Evolutionary conservation across 1,139 yeast genomes (phyloP), one percentile per base, ranked within the genome.

Genomic region (Arxiozyma slooffiae): DNA sequence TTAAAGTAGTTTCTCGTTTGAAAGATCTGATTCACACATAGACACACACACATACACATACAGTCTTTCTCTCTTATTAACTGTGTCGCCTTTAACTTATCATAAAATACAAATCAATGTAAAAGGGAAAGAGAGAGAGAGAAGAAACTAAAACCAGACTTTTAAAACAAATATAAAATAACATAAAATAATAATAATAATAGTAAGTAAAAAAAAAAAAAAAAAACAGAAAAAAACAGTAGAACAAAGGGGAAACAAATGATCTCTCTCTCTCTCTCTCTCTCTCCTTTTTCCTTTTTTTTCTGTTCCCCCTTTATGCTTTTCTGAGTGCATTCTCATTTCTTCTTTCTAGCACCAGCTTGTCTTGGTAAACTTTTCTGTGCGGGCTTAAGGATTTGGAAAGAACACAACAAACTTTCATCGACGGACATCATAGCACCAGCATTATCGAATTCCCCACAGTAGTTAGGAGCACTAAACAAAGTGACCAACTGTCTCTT

Each of bases 401-500:
- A 92, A 18, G 97, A 89, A 75, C 98, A 92, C 63, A 92, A 78
- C 65, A 92, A 79, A 67, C 92, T 83, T 70, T 90, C 97, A 69
- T 92, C 97, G 51, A 92, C 97, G 63, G 95, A 83, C 98, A 92
- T 92, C 96, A 92, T 90, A 39, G 97, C 97, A 62, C 97, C 98
- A 9, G 97, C 97, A 68, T 92, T 92, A 70, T 92, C 97, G 68
- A 92, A 92, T 71, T 92, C 97, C 59, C 97, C 97, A 78, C 97
- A 92, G 69, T 92, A 92, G 71, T 92, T 92, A 59, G 97, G 98
- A 48, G 97, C 97, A 48, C 94, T 82, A 67, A 92, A 92, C 58
- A 92, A 76, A 21, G 98, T 92, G 50, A 92, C 97, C 67, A 92
- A 79, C 71, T 90, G 97, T 64, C 97, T 84, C 71, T 90, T 90